These are phyloP conservation scores for Rhodotorula diobovata DNA, from an alignment of 768 basidiomycete genomes.

Conservation along the genomic window DNA sequence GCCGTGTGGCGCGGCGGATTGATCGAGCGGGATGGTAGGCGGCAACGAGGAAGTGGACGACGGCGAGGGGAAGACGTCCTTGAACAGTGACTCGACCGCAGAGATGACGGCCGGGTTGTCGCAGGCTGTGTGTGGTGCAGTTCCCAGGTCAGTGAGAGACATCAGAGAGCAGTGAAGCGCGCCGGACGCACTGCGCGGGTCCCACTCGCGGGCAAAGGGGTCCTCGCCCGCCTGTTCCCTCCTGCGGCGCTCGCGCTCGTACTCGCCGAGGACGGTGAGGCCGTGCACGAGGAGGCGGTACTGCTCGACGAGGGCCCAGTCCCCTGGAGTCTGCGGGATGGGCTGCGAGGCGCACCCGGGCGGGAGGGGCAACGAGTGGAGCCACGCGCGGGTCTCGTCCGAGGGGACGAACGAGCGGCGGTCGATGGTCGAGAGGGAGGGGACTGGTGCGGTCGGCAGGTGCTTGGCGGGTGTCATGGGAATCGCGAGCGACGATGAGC, in stretches of 20 bases:
- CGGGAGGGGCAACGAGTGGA: constrained; percentile 30
- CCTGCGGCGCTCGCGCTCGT: background rate
- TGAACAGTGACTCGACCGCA: background rate
- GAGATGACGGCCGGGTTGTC: background rate
- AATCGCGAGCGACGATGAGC: too few relatives aligned
- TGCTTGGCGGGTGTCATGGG: too few relatives aligned
- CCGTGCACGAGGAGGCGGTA: constrained; percentile 26
- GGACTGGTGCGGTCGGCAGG: too few relatives aligned
- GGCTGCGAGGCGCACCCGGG: constrained; percentile 11
- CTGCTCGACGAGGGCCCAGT: constrained; percentile 38
- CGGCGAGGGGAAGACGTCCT: background rate
- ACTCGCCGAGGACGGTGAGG: constrained; percentile 5
- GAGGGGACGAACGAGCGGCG: constrained; percentile 2
- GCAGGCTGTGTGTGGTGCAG: constrained; percentile 2
- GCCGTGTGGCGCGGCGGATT: too few relatives aligned
- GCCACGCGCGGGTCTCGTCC: constrained; percentile 14
- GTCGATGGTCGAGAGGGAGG: background rate
- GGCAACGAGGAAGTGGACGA: too few relatives aligned
- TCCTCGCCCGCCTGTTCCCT: background rate
- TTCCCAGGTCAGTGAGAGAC: background rate
- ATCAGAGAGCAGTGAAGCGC: background rate
- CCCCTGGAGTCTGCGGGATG: constrained; percentile 2
- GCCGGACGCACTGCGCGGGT: constrained; percentile 6
- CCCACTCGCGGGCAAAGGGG: background rate
- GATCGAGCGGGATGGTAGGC: background rate